phyloP scores from a whole-genome alignment of 495 filamentous ascomycete genomes.

The Acidomyces sp. region DNA sequence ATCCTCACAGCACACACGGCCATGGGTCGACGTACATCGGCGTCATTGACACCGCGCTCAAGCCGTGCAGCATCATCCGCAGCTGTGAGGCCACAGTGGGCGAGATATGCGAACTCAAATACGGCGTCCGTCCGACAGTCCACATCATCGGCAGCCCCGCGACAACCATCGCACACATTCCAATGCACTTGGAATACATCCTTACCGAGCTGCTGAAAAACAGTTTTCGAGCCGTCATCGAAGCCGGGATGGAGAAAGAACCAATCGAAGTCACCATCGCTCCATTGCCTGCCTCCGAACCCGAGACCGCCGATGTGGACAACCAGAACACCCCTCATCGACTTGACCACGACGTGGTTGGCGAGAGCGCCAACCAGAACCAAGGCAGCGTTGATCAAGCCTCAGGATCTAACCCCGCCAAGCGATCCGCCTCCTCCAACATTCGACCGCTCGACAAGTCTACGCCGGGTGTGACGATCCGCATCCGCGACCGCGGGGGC shows the following conservation, averaged over 20 bases:
- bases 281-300: constrained; percentile 40
- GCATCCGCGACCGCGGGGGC: constrained; percentile 88
- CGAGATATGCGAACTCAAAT: constrained; percentile 92
- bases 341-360: neutral
- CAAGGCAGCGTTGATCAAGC: constrained; percentile 29
- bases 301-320: constrained; percentile 1
- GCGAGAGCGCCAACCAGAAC: constrained; percentile 20
- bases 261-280: constrained; percentile 88
- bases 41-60: constrained; percentile 88
- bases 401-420: constrained; percentile 12
- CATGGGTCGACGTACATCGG: constrained; percentile 64
- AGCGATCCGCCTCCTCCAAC: constrained; percentile 13
- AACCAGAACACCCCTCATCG: constrained; percentile 32
- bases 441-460: constrained; percentile 4
- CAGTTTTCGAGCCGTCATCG: constrained; percentile 83
- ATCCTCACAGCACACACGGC: constrained; percentile 32
- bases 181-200: constrained; percentile 94
- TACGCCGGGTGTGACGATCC: constrained; percentile 74
- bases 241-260: constrained; percentile 61
- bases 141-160: constrained; percentile 70
- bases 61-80: constrained; percentile 65
- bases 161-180: constrained; percentile 77
- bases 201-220: constrained; percentile 94
- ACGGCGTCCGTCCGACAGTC: constrained; percentile 74
- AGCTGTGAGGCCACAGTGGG: constrained; percentile 77